Evolutionary conservation across 108 stramenopile species (phyloP), one percentile per base, ranked within the genome.

Genomic region (Discostella stelligeroides): DNA sequence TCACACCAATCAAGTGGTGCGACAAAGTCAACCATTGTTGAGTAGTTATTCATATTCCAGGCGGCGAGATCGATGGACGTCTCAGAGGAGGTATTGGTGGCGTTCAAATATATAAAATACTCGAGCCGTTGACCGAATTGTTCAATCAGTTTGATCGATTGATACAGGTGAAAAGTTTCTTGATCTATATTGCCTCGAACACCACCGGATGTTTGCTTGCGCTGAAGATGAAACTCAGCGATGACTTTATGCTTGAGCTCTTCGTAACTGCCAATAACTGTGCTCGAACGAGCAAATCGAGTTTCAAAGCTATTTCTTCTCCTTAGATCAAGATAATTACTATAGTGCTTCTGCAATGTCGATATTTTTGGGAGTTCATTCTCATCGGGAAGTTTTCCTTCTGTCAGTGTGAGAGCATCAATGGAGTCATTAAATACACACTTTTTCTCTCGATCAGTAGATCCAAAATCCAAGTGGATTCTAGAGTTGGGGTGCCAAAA

Each of bases 1-100:
- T 86, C 82, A 57, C 92, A 94, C 72, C 88, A 67, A 68, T 94
- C 90, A 7, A 88, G 66, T 20, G 90, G 45, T 28, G 73, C 81
- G 8, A 80, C 64, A 17, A 62, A 75, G 50, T 60, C 55, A 50
- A 54, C 51, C 65, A 11, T 25, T 25, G 57, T 37, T 25, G 43
- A 75, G 14, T 37, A 29, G 2, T 40, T 46, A 47, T 45, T 66
- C 10, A n/a, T 49, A 14, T 55, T 38, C 42, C 60, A 47, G n/a
- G 51, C 1, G 37, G 17, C 14, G 4, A 66, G 17, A 1, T 59
- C 60, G 20, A 61, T 60, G 0, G 73, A 60, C 34, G 58, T 40
- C 2, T 18, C 21, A 14, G 61, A 63, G 27, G 53, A 27, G 11
- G 12, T 1, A 45, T 68, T 59, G 27, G 58, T 60, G 2, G 73